A percentile compares a stretch with the other conserved stretches of the same genome.
phyloP scores from a whole-genome alignment of 768 basidiomycete species.

The Termitomyces sp. region DNA sequence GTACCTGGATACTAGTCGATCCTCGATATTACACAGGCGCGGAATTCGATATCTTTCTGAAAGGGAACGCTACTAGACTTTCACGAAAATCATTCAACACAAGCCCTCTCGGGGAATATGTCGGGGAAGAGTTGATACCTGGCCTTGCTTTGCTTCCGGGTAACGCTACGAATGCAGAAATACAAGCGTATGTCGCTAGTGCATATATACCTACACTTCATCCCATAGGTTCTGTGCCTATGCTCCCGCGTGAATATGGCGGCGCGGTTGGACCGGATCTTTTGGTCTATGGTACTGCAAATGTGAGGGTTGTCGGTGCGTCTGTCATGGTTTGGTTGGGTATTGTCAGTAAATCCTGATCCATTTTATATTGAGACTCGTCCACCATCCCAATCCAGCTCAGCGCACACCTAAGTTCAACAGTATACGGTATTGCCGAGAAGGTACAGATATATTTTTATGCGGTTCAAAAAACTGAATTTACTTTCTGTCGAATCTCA shows the following conservation, averaged over 20 bases:
- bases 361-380: constrained; percentile 1
- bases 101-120: not conserved
- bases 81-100: constrained; percentile 9
- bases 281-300: constrained; percentile 11
- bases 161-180: constrained; percentile 5
- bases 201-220: constrained; percentile 4
- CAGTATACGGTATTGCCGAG: constrained; percentile 13
- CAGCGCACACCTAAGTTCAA: constrained; percentile 10
- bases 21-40: constrained; percentile 5
- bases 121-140: constrained; percentile 3
- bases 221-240: constrained; percentile 12
- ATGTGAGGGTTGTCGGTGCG: constrained; percentile 13
- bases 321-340: not conserved
- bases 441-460: constrained; percentile 1
- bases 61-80: constrained; percentile 10
- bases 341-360: not conserved
- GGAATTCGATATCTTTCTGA: constrained; percentile 6
- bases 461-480: not conserved
- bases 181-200: constrained; percentile 2
- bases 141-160: constrained; percentile 4
- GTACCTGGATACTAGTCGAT: constrained; percentile 1
- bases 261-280: constrained; percentile 14
- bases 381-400: constrained; percentile 13
- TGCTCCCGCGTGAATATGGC: constrained; percentile 11
- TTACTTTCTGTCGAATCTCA: not conserved